Evolutionary conservation across 2,329 filamentous ascomycete genomes (phyloP).

Genomic region (Aspergillus caelatus): DNA sequence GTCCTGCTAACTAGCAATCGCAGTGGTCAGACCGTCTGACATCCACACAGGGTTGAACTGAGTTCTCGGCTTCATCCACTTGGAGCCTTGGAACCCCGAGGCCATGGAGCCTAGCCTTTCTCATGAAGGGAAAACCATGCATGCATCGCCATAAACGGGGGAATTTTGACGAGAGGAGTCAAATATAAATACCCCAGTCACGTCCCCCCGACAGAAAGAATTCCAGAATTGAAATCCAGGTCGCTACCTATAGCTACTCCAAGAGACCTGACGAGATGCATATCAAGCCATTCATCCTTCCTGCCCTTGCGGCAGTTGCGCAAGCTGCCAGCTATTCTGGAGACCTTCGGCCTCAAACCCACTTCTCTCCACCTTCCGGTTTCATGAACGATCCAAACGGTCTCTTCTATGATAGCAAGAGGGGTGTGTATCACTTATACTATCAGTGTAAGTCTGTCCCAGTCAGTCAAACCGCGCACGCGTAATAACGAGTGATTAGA

Average conservation of each 20-base stretch:
- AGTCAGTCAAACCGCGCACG: not conserved
- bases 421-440: slow-evolving; percentile 64
- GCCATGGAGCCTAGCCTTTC: not conserved
- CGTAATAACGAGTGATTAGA: slow-evolving; percentile 34
- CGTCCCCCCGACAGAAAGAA: not conserved
- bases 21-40: not conserved
- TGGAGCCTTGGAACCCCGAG: not conserved
- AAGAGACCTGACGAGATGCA: slow-evolving; percentile 4
- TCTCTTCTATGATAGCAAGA: slow-evolving; percentile 59
- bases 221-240: not conserved
- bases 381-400: slow-evolving; percentile 66
- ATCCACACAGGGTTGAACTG: not conserved
- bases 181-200: not conserved
- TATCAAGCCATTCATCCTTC: not conserved
- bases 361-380: slow-evolving; percentile 32
- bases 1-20: not conserved
- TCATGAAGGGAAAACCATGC: not conserved
- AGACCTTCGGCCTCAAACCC: slow-evolving; percentile 32
- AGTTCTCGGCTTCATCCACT: not conserved
- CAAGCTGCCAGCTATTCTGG: slow-evolving; percentile 19
- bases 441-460: slow-evolving; percentile 58
- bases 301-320: slow-evolving; percentile 5
- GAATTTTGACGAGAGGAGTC: not conserved
- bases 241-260: not conserved
- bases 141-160: not conserved